These are phyloP conservation scores for Melocanna baccifera DNA, from an alignment of 176 grass and related monocot species.

Conservation along the genomic window DNA sequence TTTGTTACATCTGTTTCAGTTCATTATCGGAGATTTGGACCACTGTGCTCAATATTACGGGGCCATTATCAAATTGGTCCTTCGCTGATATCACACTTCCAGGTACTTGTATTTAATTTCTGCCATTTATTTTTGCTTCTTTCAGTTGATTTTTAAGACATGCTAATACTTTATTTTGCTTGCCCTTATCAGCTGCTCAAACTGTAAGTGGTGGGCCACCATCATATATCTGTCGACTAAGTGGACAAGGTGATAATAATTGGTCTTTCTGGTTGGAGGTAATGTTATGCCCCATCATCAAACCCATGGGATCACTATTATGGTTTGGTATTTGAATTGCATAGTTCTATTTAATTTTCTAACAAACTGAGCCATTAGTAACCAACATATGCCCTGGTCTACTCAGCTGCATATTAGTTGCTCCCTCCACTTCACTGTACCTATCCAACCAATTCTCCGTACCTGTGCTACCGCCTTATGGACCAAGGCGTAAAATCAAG, in stretches of 20 bases:
- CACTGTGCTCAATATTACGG: slow-evolving; percentile 80
- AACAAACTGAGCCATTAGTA: not conserved
- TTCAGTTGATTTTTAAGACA: not conserved
- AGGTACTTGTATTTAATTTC: slow-evolving; percentile 46
- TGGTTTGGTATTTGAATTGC: not conserved
- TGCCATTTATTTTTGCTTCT: not conserved
- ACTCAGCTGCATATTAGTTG: not conserved
- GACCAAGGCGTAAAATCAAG: not conserved
- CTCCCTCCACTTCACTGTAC: not conserved
- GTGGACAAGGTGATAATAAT: slow-evolving; percentile 64
- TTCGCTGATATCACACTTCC: slow-evolving; percentile 75
- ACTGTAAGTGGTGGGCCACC: slow-evolving; percentile 67
- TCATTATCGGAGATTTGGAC: slow-evolving; percentile 87
- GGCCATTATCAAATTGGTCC: slow-evolving; percentile 93
- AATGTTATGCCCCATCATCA: slow-evolving; percentile 25
- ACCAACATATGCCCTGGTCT: not conserved
- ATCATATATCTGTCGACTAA: slow-evolving; percentile 88
- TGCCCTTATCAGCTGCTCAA: slow-evolving; percentile 60
- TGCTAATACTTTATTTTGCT: slow-evolving; percentile 13
- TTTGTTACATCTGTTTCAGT: slow-evolving; percentile 46
- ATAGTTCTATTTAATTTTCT: not conserved
- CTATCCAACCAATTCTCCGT: not conserved
- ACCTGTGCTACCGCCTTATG: not conserved
- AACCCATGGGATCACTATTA: not conserved
- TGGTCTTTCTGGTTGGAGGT: slow-evolving; percentile 99